Evolutionary conservation across 768 basidiomycete genomes (phyloP).

Genomic region (Boletus speciosus): DNA sequence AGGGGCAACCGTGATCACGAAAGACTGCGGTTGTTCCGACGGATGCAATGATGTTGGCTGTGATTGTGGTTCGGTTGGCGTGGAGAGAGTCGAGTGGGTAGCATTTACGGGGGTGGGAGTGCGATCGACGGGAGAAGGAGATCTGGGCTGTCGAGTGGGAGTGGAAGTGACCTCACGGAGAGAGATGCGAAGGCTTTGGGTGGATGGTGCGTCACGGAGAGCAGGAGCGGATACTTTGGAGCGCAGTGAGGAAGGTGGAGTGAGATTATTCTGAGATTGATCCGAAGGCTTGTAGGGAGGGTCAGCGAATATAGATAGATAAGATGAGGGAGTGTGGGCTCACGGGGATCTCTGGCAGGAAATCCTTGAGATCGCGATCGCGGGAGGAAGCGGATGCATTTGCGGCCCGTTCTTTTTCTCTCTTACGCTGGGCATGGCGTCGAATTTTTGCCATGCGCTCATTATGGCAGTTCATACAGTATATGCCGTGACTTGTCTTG

Average conservation of each 20-base stretch:
- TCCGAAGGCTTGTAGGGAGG: conserved; percentile 8
- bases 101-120: not conserved
- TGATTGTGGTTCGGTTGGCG: conserved; percentile 18
- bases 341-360: conserved; percentile 42
- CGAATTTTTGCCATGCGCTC: conserved; percentile 93
- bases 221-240: conserved; percentile 19
- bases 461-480: conserved; percentile 98
- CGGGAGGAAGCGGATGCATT: conserved; percentile 24
- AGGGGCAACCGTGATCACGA: conserved; percentile 44
- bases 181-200: conserved; percentile 17
- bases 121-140: conserved; percentile 13
- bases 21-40: conserved; percentile 33
- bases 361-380: conserved; percentile 23
- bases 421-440: conserved; percentile 86
- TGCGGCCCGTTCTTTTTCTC: conserved; percentile 54
- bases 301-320: not conserved
- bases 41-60: conserved; percentile 15
- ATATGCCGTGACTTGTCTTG: conserved; percentile 96
- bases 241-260: conserved; percentile 15
- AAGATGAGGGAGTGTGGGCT: conserved; percentile 17
- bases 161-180: conserved; percentile 5
- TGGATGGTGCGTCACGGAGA: conserved; percentile 28
- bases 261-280: not conserved
- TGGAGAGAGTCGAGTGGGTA: conserved; percentile 8
- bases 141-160: conserved; percentile 5